phyloP scores from a whole-genome alignment of 1,284 basidiomycete species.

The Ganoderma multipileum region DNA sequence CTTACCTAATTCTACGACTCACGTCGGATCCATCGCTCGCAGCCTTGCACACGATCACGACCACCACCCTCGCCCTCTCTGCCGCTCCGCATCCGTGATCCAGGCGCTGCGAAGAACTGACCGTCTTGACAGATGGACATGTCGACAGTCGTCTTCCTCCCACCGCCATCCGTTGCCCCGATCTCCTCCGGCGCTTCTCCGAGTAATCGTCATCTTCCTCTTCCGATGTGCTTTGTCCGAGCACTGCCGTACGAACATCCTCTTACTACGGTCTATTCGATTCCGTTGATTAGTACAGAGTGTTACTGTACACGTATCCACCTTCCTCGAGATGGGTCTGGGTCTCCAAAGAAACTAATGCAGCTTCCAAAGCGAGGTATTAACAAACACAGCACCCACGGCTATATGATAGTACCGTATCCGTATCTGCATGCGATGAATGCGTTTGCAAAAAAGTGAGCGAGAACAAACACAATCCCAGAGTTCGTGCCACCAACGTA shows the following conservation, averaged over 20 bases:
- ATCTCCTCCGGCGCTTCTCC: slow-evolving; percentile 5
- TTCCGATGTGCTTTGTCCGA: background rate
- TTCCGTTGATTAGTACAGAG: background rate
- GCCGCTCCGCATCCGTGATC: background rate
- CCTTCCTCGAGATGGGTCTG: background rate
- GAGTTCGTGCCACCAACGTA: background rate
- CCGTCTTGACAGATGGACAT: slow-evolving; percentile 10
- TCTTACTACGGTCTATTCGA: background rate
- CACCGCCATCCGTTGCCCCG: slow-evolving; percentile 9
- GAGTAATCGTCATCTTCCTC: background rate
- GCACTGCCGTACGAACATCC: background rate
- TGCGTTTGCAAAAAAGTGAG: background rate
- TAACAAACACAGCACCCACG: background rate
- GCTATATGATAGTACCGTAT: background rate
- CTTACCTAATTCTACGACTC: slow-evolving; percentile 41
- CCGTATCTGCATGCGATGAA: background rate
- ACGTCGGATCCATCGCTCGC: slow-evolving; percentile 36
- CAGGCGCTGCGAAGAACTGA: background rate
- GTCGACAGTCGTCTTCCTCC: background rate
- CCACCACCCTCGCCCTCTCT: slow-evolving; percentile 13
- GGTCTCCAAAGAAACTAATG: background rate
- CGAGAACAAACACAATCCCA: slow-evolving; percentile 1
- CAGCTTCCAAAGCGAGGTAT: background rate
- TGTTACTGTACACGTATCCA: background rate
- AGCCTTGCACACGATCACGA: slow-evolving; percentile 26